phyloP scores from a whole-genome alignment of 768 basidiomycete genomes.

The Galerina marginata region DNA sequence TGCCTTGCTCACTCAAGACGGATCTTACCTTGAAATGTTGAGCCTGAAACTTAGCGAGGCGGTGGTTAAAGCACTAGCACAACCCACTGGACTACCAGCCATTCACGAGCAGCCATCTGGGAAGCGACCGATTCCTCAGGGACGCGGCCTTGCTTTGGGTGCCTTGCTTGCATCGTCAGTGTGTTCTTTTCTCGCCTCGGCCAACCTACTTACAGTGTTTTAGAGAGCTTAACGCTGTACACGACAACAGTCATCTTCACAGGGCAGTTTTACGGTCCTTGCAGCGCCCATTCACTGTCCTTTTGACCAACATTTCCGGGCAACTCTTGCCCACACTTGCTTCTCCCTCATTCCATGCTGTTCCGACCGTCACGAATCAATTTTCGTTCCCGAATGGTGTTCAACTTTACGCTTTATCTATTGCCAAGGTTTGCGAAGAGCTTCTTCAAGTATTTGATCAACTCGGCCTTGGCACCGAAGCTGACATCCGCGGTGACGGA shows the following conservation, averaged over 20 bases:
- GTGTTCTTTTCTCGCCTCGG: slow-evolving; percentile 5
- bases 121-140: slow-evolving; percentile 74
- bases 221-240: slow-evolving; percentile 74
- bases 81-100: slow-evolving; percentile 60
- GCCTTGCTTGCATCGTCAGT: slow-evolving; percentile 72
- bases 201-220: slow-evolving; percentile 12
- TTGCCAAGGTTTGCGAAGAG: slow-evolving; percentile 75
- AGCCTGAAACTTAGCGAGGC: slow-evolving; percentile 82
- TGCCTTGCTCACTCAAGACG: slow-evolving; percentile 69
- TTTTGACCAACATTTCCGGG: slow-evolving; percentile 72
- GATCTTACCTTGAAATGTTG: slow-evolving; percentile 79
- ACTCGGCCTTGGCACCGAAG: slow-evolving; percentile 63
- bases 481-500: slow-evolving; percentile 68
- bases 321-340: slow-evolving; percentile 70
- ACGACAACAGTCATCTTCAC: slow-evolving; percentile 66
- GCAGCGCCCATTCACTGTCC: slow-evolving; percentile 77
- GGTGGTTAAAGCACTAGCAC: slow-evolving; percentile 74
- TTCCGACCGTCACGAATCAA: slow-evolving; percentile 55
- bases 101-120: slow-evolving; percentile 63
- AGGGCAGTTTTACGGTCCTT: slow-evolving; percentile 75
- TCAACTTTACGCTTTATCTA: slow-evolving; percentile 73
- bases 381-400: slow-evolving; percentile 62
- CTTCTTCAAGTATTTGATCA: slow-evolving; percentile 74
- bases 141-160: slow-evolving; percentile 72
- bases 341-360: slow-evolving; percentile 62